A percentile compares a stretch with the other conserved stretches of the same genome.
Evolutionary conservation across 768 basidiomycete genomes (phyloP).

Genomic region (Leccinum variicolor): DNA sequence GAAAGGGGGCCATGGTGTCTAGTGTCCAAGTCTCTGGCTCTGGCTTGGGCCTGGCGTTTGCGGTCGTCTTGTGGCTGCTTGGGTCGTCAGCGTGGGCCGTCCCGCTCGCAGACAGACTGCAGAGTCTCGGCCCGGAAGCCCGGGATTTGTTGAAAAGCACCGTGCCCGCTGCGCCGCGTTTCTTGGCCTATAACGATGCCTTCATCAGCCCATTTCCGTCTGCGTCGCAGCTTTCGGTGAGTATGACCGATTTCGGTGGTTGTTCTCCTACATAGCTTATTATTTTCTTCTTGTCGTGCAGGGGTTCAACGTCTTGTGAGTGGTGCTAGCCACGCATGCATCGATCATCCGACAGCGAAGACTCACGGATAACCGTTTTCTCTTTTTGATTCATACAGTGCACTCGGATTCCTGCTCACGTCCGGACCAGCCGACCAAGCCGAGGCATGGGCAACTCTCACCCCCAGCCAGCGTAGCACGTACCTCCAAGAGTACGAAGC

Average conservation of each 20-base stretch:
- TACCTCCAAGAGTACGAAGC: slow-evolving; percentile 45
- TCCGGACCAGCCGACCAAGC: background rate
- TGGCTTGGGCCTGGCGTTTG: background rate
- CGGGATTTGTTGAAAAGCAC: background rate
- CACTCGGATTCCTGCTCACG: background rate
- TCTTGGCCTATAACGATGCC: background rate
- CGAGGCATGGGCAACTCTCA: slow-evolving; percentile 34
- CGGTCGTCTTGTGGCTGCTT: background rate
- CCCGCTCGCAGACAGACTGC: background rate
- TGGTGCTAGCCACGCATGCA: background rate
- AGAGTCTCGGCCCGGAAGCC: background rate
- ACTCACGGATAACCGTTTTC: background rate
- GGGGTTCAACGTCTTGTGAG: slow-evolving; percentile 32
- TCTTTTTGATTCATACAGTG: background rate
- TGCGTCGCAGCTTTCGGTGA: background rate
- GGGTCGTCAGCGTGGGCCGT: background rate
- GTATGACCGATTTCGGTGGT: background rate
- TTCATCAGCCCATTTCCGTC: background rate
- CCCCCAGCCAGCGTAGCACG: slow-evolving; percentile 33
- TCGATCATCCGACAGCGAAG: background rate
- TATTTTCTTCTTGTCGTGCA: background rate
- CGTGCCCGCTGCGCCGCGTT: background rate
- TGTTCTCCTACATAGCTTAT: background rate
- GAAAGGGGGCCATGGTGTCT: background rate
- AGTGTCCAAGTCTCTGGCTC: background rate